Evolutionary conservation across 352 stramenopile species (phyloP).

Genomic region (Phytopythium aichiense): DNA sequence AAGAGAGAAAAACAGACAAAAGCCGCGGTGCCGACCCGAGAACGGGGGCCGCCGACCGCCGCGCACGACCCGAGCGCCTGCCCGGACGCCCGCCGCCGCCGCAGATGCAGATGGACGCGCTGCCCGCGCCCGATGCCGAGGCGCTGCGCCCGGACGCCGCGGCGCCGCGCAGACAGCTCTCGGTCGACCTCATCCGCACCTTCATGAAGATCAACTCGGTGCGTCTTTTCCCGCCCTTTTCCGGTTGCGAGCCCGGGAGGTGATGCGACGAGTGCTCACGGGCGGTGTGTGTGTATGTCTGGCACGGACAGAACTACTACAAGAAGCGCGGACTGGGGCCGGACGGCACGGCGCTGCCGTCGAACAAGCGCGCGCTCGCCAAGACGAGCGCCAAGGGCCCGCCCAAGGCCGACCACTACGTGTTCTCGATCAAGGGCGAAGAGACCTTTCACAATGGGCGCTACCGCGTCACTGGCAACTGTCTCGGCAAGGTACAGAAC

Average conservation of each 20-base stretch:
- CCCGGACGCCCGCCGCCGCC: neutral
- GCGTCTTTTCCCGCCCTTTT: slow-evolving; percentile 13
- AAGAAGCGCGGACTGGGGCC: slow-evolving; percentile 58
- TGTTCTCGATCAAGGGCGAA: slow-evolving; percentile 45
- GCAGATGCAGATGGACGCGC: slow-evolving; percentile 18
- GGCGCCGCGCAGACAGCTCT: slow-evolving; percentile 78
- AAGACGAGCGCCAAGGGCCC: slow-evolving; percentile 27
- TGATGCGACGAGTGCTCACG: neutral
- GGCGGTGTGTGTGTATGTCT: neutral
- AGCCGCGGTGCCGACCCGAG: neutral
- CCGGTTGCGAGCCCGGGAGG: neutral
- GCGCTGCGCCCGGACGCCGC: slow-evolving; percentile 27
- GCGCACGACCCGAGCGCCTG: neutral
- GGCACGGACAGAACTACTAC: slow-evolving; percentile 69
- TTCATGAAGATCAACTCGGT: slow-evolving; percentile 97
- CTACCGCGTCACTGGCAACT: slow-evolving; percentile 64
- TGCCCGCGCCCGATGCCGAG: slow-evolving; percentile 4
- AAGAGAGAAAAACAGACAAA: slow-evolving; percentile 6
- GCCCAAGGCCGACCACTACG: slow-evolving; percentile 39
- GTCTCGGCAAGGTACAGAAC: slow-evolving; percentile 66
- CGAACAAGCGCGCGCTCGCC: slow-evolving; percentile 53
- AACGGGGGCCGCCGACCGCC: neutral
- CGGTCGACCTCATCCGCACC: slow-evolving; percentile 92
- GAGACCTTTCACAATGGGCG: slow-evolving; percentile 75
- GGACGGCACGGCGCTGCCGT: slow-evolving; percentile 35